Conservation (phyloP, 2,329 filamentous ascomycete species). For the Zymoseptoria crescenta region DNA sequence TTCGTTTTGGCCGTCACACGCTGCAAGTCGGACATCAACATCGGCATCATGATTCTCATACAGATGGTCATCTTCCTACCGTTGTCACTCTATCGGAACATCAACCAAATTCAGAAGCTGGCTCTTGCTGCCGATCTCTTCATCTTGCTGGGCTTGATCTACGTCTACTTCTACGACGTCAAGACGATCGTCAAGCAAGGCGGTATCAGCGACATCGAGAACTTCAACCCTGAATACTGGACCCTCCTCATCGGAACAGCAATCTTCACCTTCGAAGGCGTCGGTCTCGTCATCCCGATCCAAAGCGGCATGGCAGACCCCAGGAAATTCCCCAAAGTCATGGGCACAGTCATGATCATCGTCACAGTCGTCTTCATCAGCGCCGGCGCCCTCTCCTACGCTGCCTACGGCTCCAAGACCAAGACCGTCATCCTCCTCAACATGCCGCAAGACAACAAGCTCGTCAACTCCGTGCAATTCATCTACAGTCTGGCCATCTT, state of each 20-base stretch:
- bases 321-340: constrained; percentile 79
- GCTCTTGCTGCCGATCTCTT: constrained; percentile 90
- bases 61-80: constrained; percentile 94
- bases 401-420: constrained; percentile 88
- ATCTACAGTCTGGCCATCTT: constrained; percentile 97
- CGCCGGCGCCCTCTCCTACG: constrained; percentile 90
- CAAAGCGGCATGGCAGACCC: constrained; percentile 95
- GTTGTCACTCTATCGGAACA: constrained; percentile 87
- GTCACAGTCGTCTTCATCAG: constrained; percentile 85
- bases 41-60: constrained; percentile 84
- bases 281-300: constrained; percentile 94
- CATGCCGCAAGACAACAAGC: constrained; percentile 86
- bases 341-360: constrained; percentile 86
- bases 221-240: constrained; percentile 89
- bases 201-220: constrained; percentile 75
- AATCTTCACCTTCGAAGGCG: constrained; percentile 97
- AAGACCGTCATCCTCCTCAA: constrained; percentile 96
- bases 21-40: constrained; percentile 76
- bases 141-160: constrained; percentile 84
- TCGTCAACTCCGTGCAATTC: constrained; percentile 94
- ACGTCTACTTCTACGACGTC: constrained; percentile 93
- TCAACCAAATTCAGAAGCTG: constrained; percentile 93
- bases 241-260: constrained; percentile 97
- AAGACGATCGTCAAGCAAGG: constrained; percentile 65
- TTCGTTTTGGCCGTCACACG: constrained; percentile 87